Evolutionary conservation across 331 rosid genomes (phyloP).

Genomic region (Spiraea crenata): DNA sequence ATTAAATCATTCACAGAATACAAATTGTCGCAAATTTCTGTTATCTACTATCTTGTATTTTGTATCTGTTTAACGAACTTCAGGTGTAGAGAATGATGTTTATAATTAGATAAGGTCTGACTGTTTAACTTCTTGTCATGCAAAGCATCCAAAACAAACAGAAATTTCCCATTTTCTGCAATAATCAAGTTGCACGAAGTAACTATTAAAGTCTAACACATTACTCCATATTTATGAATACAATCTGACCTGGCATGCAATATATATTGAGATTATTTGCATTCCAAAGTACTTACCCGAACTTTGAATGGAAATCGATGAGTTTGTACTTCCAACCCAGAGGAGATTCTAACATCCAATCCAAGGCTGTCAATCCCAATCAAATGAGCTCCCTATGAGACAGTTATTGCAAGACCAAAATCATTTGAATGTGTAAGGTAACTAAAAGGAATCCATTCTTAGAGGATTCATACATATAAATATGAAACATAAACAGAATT

Average conservation of each 20-base stretch:
- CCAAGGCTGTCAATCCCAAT: conserved; percentile 93
- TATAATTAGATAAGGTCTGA: too few relatives aligned
- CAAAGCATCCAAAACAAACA: too few relatives aligned
- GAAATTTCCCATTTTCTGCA: too few relatives aligned
- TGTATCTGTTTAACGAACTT: too few relatives aligned
- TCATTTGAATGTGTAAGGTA: neutral
- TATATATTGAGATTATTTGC: neutral
- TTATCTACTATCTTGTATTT: too few relatives aligned
- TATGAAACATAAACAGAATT: neutral
- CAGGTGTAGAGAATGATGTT: too few relatives aligned
- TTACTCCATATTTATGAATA: neutral
- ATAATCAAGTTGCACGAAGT: neutral
- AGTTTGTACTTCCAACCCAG: conserved; percentile 70
- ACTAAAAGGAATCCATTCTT: neutral
- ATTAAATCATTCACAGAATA: too few relatives aligned
- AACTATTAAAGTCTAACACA: neutral
- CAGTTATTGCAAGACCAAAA: neutral
- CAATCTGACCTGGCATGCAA: neutral
- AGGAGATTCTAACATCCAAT: conserved; percentile 72
- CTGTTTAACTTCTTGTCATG: too few relatives aligned
- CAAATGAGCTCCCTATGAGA: conserved; percentile 70
- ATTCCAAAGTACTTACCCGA: conserved; percentile 49
- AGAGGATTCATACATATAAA: neutral
- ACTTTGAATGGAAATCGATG: conserved; percentile 85
- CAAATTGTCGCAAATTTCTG: too few relatives aligned